These are phyloP conservation scores for Aspergillus asperescens DNA, from an alignment of 495 filamentous ascomycete species.

Conservation along the genomic window DNA sequence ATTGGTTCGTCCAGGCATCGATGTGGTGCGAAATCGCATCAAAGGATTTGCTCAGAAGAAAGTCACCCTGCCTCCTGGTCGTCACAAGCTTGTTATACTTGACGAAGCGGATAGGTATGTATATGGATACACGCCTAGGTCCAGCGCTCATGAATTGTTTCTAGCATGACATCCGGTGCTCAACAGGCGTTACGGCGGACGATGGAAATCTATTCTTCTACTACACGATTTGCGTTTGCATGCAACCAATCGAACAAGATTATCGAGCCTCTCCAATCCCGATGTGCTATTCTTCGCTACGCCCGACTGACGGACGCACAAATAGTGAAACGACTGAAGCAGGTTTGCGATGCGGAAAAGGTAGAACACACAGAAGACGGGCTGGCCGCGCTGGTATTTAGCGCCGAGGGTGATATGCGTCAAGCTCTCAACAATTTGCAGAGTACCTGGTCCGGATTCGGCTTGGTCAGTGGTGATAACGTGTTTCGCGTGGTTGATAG, in stretches of 20 bases:
- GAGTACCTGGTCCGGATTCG: constrained; percentile 91
- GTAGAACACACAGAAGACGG: constrained; percentile 90
- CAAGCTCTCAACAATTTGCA: constrained; percentile 99
- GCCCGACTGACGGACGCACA: constrained; percentile 87
- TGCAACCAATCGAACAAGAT: constrained; percentile 99
- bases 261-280: constrained; percentile 94
- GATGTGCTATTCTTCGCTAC: constrained; percentile 95
- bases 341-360: constrained; percentile 85
- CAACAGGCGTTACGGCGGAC: constrained; percentile 94
- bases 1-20: constrained; percentile 59
- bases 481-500: constrained; percentile 97
- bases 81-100: constrained; percentile 95
- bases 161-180: constrained; percentile 83
- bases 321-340: constrained; percentile 80
- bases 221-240: constrained; percentile 95
- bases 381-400: constrained; percentile 91
- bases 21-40: constrained; percentile 97
- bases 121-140: neutral
- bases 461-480: constrained; percentile 94
- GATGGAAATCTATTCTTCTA: constrained; percentile 98
- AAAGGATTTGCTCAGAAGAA: constrained; percentile 99
- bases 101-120: constrained; percentile 87
- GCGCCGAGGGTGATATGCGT: constrained; percentile 96
- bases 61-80: constrained; percentile 83
- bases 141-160: neutral